Conservation (phyloP, 2,329 filamentous ascomycete genomes). For the Pseudopithomyces chartarum region DNA sequence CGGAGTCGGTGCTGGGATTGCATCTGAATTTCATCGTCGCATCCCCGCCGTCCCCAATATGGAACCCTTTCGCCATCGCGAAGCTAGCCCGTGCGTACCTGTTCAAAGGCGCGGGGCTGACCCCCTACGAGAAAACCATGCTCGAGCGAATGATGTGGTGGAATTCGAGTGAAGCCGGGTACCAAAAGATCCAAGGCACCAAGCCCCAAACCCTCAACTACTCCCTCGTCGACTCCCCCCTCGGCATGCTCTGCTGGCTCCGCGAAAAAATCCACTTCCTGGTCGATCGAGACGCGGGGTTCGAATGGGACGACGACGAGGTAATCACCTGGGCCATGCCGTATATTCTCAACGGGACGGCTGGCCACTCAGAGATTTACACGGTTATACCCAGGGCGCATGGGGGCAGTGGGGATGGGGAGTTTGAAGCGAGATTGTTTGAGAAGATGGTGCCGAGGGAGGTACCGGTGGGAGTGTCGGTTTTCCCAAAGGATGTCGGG, state of each 20-base stretch:
- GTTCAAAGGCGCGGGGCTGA: conserved; percentile 1
- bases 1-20: conserved; percentile 3
- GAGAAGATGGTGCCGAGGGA: background rate
- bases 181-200: conserved; percentile 65
- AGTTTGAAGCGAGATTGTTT: background rate
- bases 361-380: background rate
- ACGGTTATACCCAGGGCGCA: background rate
- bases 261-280: conserved; percentile 72
- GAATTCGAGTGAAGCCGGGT: conserved; percentile 58
- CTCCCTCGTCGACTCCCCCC: conserved; percentile 70
- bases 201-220: conserved; percentile 77
- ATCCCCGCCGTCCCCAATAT: background rate
- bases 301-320: conserved; percentile 76
- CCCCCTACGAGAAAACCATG: conserved; percentile 37
- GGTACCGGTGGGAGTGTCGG: background rate
- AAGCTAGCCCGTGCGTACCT: background rate
- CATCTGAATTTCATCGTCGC: conserved; percentile 9
- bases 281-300: conserved; percentile 72
- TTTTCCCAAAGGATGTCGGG: background rate
- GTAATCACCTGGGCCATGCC: conserved; percentile 71
- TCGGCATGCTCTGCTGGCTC: conserved; percentile 76
- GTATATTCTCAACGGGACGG: background rate
- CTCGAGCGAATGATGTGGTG: conserved; percentile 64
- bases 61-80: background rate
- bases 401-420: background rate